Evolutionary conservation across 208 protist species (phyloP).

Genomic region (Trypanosomatidae sp.): DNA sequence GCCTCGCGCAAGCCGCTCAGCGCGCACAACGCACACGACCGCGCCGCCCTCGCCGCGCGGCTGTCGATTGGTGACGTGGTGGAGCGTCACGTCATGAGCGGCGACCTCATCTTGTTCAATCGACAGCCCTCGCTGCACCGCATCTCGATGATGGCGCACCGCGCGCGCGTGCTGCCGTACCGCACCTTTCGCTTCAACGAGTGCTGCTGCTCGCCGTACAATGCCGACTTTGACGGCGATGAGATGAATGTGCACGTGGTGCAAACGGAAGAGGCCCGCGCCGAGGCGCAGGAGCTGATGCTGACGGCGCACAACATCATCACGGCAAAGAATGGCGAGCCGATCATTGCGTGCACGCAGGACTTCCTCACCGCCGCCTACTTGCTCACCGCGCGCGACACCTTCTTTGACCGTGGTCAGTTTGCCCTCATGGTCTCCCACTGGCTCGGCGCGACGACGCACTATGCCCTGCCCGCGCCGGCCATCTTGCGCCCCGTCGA

Average conservation of each 20-base stretch:
- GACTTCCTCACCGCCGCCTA: constrained; percentile 98
- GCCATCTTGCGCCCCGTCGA: constrained; percentile 95
- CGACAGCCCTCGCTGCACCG: constrained; percentile 98
- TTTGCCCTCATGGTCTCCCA: constrained; percentile 85
- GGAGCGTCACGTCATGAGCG: constrained; percentile 98
- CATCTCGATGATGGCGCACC: constrained; percentile 98
- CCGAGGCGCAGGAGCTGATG: constrained; percentile 97
- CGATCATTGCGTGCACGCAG: constrained; percentile 97
- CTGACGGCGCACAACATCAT: constrained; percentile 95
- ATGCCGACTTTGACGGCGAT: constrained; percentile 99
- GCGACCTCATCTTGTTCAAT: constrained; percentile 99
- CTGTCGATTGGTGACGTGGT: constrained; percentile 96
- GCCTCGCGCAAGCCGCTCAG: constrained; percentile 65
- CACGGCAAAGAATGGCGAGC: constrained; percentile 96
- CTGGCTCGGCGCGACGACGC: constrained; percentile 55
- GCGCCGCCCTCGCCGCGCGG: constrained; percentile 54
- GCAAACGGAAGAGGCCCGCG: constrained; percentile 98
- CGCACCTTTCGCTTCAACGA: constrained; percentile 99
- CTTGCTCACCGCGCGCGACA: constrained; percentile 92
- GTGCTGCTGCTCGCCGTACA: constrained; percentile 98
- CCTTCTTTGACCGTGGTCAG: constrained; percentile 92
- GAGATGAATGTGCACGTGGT: constrained; percentile 99
- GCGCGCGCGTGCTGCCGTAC: constrained; percentile 90
- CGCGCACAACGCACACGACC: constrained; percentile 36
- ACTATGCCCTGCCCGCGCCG: constrained; percentile 92